Percentiles rank a stretch among this genome's conserved stretches.
Conservation (phyloP, 148 eudicot species). For the Rhododendron molle region DNA sequence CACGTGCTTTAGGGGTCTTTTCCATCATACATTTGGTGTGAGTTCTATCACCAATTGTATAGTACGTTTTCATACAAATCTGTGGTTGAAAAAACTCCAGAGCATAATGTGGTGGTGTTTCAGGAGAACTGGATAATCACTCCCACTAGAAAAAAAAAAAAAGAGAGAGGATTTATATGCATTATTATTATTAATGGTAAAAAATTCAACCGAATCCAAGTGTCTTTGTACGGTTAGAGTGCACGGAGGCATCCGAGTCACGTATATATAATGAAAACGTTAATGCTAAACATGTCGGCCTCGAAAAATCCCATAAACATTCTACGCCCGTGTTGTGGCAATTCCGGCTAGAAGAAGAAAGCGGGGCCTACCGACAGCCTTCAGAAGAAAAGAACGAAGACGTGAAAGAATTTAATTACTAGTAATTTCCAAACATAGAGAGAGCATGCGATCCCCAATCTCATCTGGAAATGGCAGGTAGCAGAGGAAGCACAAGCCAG, state of each 20-base stretch:
- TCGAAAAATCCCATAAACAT: not conserved
- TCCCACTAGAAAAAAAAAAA: too few species aligned
- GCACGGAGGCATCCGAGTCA: too few species aligned
- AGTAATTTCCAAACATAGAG: not conserved
- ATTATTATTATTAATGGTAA: too few species aligned
- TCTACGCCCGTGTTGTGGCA: not conserved
- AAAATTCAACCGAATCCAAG: not conserved
- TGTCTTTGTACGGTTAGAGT: not conserved
- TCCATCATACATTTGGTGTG: too few species aligned
- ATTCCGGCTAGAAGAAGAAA: not conserved
- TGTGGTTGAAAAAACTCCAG: too few species aligned
- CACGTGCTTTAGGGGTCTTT: too few species aligned
- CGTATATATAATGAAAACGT: too few species aligned
- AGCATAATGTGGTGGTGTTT: too few species aligned
- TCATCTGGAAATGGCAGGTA: not conserved
- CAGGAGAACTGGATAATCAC: too few species aligned
- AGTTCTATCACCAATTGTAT: too few species aligned
- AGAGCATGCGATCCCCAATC: not conserved
- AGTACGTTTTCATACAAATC: too few species aligned
- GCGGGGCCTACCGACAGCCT: not conserved
- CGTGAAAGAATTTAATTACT: not conserved
- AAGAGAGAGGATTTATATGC: too few species aligned
- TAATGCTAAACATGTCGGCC: not conserved
- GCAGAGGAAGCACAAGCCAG: not conserved
- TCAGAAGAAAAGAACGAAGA: not conserved